Percentiles rank a stretch among this genome's conserved stretches.
Evolutionary conservation across 2,329 filamentous ascomycete species (phyloP).

Genomic region (Arthroderma sp.): DNA sequence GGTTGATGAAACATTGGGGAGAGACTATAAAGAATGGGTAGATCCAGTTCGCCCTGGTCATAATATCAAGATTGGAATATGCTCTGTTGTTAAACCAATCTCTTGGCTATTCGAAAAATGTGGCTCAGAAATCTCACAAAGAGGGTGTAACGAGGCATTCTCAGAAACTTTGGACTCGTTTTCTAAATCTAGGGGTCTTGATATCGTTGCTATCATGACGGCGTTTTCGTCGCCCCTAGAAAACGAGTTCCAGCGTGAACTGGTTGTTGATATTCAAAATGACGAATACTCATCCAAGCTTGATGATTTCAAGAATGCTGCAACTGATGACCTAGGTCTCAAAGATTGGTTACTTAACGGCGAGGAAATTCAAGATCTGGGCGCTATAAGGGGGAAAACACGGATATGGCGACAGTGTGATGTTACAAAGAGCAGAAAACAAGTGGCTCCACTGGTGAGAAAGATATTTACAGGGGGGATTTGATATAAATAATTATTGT

Average conservation of each 20-base stretch:
- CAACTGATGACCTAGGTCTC: constrained; percentile 35
- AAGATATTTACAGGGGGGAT: constrained; percentile 23
- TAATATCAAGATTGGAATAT: constrained; percentile 42
- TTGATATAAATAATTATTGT: background rate
- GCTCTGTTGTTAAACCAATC: constrained; percentile 46
- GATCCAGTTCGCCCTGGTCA: constrained; percentile 11
- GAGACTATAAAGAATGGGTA: constrained; percentile 55
- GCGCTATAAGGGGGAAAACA: constrained; percentile 27
- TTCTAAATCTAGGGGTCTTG: constrained; percentile 35
- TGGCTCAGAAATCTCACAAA: constrained; percentile 12
- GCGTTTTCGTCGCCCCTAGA: constrained; percentile 37
- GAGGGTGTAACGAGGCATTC: constrained; percentile 22
- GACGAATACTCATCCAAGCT: constrained; percentile 31
- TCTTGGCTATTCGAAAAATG: constrained; percentile 41
- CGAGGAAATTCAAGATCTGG: constrained; percentile 14
- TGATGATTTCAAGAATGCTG: constrained; percentile 33
- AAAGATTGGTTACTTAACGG: constrained; percentile 20
- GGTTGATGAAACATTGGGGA: constrained; percentile 45
- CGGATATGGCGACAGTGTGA: constrained; percentile 47
- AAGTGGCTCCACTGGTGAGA: constrained; percentile 49
- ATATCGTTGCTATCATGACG: constrained; percentile 50
- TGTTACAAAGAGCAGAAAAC: constrained; percentile 49
- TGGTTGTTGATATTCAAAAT: constrained; percentile 40
- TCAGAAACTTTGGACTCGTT: constrained; percentile 35
- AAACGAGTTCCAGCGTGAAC: constrained; percentile 39